These are phyloP conservation scores for Nothophaeocryptopus gaeumannii DNA, from an alignment of 2,329 filamentous ascomycete genomes.

Conservation along the genomic window DNA sequence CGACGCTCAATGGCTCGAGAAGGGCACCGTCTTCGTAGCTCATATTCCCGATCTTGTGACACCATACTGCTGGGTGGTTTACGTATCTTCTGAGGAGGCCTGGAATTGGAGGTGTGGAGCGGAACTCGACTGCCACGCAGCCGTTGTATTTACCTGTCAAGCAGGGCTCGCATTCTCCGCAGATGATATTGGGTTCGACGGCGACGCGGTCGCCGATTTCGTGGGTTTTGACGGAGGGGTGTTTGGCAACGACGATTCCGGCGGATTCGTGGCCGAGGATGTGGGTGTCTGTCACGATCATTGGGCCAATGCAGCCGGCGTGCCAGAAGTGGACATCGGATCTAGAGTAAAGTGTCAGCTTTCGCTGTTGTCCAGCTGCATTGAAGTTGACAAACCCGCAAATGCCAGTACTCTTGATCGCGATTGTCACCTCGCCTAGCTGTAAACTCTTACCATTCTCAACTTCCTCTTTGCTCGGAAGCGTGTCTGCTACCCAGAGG, in stretches of 20 bases:
- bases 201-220: conserved; percentile 87
- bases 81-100: conserved; percentile 88
- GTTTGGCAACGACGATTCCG: conserved; percentile 74
- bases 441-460: conserved; percentile 66
- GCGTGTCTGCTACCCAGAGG: conserved; percentile 78
- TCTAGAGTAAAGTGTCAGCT: conserved; percentile 43
- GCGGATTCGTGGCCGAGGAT: conserved; percentile 94
- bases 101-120: conserved; percentile 84
- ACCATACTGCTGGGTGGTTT: conserved; percentile 92
- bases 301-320: conserved; percentile 88
- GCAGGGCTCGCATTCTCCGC: conserved; percentile 85
- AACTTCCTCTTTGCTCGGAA: conserved; percentile 73
- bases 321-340: conserved; percentile 98
- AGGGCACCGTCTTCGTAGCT: conserved; percentile 86
- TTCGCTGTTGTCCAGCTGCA: background rate
- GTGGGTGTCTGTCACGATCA: conserved; percentile 86
- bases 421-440: conserved; percentile 80
- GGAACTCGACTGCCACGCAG: conserved; percentile 79
- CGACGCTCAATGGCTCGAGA: conserved; percentile 85
- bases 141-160: conserved; percentile 93
- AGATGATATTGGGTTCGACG: conserved; percentile 91
- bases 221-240: conserved; percentile 73
- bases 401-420: conserved; percentile 91
- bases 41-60: conserved; percentile 93
- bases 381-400: conserved; percentile 65